Evolutionary conservation across 495 filamentous ascomycete genomes (phyloP), one percentile per base, ranked within the genome.

Genomic region (Lasiosphaeria miniovina): DNA sequence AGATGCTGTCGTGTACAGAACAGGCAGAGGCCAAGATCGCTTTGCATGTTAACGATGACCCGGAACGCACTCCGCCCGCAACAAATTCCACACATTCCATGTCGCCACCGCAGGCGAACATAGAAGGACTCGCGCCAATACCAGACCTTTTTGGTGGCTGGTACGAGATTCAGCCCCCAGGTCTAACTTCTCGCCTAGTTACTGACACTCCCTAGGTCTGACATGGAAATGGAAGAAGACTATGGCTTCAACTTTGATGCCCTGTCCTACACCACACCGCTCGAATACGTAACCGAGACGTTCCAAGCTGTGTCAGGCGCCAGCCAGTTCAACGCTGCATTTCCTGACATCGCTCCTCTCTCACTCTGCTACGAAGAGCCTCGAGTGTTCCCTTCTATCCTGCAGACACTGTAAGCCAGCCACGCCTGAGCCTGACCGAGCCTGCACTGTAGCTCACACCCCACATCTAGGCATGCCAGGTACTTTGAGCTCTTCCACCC

Each of bases 11-110:
- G 11, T 53, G 14, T 49, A 32, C 60, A 62, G 61, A 58, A 51
- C 55, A 58, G 34, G 61, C 61, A 36, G 61, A 62, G 43, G 61
- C 61, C 38, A 55, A 62, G 35, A 36, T 62, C 12, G 61, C 61
- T 43, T 32, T n/a, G 6, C 53, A 45, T 17, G 31, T 38, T 55
- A 36, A 11, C 12, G 12, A 35, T 40, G 15, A 40, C 43, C 31
- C 14, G 12, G 34, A 36, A 48, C 49, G 15, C 53, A 54, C 36
- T 6, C 49, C 5, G 4, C 48, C n/a, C 6, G 15, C 12, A 46
- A n/a, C 12, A 14, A 46, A 11, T 11, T 14, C 43, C 5, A 11
- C 12, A 46, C 5, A 9, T 11, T 46, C 43, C 12, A 14, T 14
- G 4, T 46, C 43, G 4, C 11, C 43, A 2, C 15, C 43, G 12